A percentile compares a stretch with the other conserved stretches of the same genome.
phyloP scores from a whole-genome alignment of 768 basidiomycete genomes.

The Cyclocybe aegerita region DNA sequence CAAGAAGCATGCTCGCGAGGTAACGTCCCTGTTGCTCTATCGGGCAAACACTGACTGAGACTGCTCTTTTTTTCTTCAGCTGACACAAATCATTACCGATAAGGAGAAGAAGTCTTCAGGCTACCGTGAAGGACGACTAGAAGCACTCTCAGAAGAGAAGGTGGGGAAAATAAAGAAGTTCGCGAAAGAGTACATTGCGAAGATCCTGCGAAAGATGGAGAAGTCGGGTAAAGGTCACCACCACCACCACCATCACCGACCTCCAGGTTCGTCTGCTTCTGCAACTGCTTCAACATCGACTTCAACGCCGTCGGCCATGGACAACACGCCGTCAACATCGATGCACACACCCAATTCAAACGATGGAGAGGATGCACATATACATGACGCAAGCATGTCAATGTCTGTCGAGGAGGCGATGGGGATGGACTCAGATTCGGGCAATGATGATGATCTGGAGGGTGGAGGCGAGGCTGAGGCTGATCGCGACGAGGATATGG shows the following conservation, averaged over 20 bases:
- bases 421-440: slow-evolving; percentile 31
- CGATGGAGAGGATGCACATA: slow-evolving; percentile 28
- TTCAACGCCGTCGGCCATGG: slow-evolving; percentile 8
- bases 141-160: slow-evolving; percentile 84
- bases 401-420: slow-evolving; percentile 35
- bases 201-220: slow-evolving; percentile 69
- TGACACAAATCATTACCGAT: slow-evolving; percentile 84
- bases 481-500: slow-evolving; percentile 1
- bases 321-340: slow-evolving; percentile 37
- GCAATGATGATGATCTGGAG: slow-evolving; percentile 24
- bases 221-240: slow-evolving; percentile 40
- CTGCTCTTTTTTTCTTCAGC: slow-evolving; percentile 40
- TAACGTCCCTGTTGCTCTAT: slow-evolving; percentile 24
- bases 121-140: slow-evolving; percentile 73
- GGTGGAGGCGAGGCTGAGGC: slow-evolving; percentile 23
- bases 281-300: slow-evolving; percentile 14
- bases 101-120: slow-evolving; percentile 92
- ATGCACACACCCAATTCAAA: slow-evolving; percentile 40
- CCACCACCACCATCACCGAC: slow-evolving; percentile 6
- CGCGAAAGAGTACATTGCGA: slow-evolving; percentile 85
- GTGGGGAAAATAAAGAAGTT: slow-evolving; percentile 88
- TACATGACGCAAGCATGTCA: slow-evolving; percentile 12
- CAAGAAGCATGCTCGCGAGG: slow-evolving; percentile 96
- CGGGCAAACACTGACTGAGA: background rate
- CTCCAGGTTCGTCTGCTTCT: too few relatives aligned